Evolutionary conservation across 345 rosid species (phyloP).

Genomic region (Moricandia arvensis): DNA sequence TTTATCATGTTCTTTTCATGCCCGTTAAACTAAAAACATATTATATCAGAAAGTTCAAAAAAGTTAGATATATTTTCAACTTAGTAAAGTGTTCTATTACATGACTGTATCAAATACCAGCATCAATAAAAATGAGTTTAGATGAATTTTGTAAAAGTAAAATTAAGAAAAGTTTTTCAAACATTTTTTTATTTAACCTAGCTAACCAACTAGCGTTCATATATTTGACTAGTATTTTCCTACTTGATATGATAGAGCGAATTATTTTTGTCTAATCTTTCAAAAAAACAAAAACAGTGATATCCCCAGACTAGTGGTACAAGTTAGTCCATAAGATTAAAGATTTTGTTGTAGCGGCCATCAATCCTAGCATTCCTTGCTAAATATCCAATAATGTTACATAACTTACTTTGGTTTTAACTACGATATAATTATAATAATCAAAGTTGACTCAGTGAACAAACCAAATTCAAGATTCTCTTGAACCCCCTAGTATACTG

Average conservation of each 20-base stretch:
- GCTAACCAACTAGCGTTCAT: background rate
- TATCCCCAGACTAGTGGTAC: background rate
- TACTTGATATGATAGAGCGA: conserved; percentile 11
- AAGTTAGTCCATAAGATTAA: background rate
- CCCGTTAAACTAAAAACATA: conserved; percentile 9
- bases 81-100: background rate
- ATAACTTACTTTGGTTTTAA: conserved; percentile 3
- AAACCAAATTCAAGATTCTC: conserved; percentile 18
- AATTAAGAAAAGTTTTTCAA: background rate
- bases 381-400: background rate
- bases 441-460: conserved; percentile 14
- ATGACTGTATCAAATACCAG: background rate
- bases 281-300: background rate
- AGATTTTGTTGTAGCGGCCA: background rate
- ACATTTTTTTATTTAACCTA: background rate
- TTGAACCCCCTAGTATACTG: conserved; percentile 20
- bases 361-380: background rate
- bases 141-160: background rate
- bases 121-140: background rate
- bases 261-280: background rate
- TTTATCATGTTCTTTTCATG: conserved; percentile 20
- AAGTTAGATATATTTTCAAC: background rate
- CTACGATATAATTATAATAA: background rate
- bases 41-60: background rate
- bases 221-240: background rate